A percentile compares a stretch with the other conserved stretches of the same genome.
phyloP scores from a whole-genome alignment of 2,329 filamentous ascomycete genomes.

The Scortechinia acanthostroma region DNA sequence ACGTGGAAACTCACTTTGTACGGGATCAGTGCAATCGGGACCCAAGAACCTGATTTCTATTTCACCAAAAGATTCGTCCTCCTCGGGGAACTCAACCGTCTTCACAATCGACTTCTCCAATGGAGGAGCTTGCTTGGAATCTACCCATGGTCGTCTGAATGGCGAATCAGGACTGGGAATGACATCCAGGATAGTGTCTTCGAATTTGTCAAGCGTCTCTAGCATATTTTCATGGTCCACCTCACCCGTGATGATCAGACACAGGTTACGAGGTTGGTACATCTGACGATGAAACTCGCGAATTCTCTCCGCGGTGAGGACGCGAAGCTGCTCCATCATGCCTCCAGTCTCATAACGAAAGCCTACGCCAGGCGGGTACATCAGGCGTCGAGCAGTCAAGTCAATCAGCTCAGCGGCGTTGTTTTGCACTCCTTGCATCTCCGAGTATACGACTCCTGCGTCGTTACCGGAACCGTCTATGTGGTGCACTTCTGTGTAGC shows the following conservation, averaged over 20 bases:
- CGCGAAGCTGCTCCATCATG: constrained; percentile 84
- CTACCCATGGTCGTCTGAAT: constrained; percentile 85
- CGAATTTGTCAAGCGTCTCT: constrained; percentile 77
- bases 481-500: constrained; percentile 93
- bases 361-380: constrained; percentile 83
- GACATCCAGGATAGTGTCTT: constrained; percentile 75
- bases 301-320: constrained; percentile 81
- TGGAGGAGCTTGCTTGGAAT: constrained; percentile 71
- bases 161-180: constrained; percentile 70
- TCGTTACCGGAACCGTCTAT: constrained; percentile 89
- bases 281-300: constrained; percentile 91
- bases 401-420: constrained; percentile 81
- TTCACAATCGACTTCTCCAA: constrained; percentile 69
- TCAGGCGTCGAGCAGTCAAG: constrained; percentile 66
- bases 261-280: constrained; percentile 96
- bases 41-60: constrained; percentile 82
- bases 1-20: constrained; percentile 53
- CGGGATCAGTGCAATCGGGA: constrained; percentile 67
- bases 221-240: constrained; percentile 77
- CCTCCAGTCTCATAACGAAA: constrained; percentile 98
- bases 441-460: constrained; percentile 94
- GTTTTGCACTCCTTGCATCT: constrained; percentile 96
- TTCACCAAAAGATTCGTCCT: constrained; percentile 89
- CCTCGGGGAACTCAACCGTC: constrained; percentile 85
- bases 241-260: constrained; percentile 85